A percentile compares a stretch with the other conserved stretches of the same genome.
These are phyloP conservation scores for Corchorus olitorius DNA, from an alignment of 345 rosid species.

Conservation along the genomic window DNA sequence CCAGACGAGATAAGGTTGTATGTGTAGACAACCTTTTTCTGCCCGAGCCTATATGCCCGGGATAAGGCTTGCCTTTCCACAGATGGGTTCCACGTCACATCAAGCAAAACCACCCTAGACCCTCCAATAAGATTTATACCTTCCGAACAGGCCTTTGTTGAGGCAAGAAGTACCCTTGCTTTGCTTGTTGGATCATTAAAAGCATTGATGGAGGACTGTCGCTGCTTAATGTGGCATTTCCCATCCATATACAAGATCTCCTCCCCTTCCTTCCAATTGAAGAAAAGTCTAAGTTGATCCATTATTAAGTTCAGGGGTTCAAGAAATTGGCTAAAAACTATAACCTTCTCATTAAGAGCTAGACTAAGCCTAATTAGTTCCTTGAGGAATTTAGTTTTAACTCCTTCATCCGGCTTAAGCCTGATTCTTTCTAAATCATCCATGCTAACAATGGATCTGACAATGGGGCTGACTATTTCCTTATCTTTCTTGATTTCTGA, in stretches of 20 bases:
- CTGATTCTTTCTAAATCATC: slow-evolving; percentile 26
- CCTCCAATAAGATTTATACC: slow-evolving; percentile 83
- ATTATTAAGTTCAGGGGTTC: slow-evolving; percentile 48
- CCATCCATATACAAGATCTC: slow-evolving; percentile 63
- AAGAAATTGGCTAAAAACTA: slow-evolving; percentile 68
- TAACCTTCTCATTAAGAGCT: slow-evolving; percentile 55
- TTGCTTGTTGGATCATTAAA: slow-evolving; percentile 57
- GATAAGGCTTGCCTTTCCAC: slow-evolving; percentile 88
- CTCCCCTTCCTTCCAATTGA: slow-evolving; percentile 50
- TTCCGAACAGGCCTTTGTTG: slow-evolving; percentile 71
- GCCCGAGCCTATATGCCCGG: slow-evolving; percentile 76
- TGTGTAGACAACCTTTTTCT: slow-evolving; percentile 55
- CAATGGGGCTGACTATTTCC: background rate
- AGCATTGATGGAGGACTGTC: slow-evolving; percentile 49
- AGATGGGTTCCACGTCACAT: slow-evolving; percentile 86
- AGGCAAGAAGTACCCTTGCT: slow-evolving; percentile 72
- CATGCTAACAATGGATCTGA: background rate
- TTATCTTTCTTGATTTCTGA: background rate
- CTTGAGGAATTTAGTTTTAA: slow-evolving; percentile 58
- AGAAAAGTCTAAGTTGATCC: slow-evolving; percentile 39
- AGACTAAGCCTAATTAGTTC: slow-evolving; percentile 51
- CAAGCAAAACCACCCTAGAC: slow-evolving; percentile 81
- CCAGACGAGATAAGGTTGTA: slow-evolving; percentile 66
- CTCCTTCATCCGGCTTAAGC: slow-evolving; percentile 49
- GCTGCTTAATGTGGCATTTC: slow-evolving; percentile 29